A percentile compares a stretch with the other conserved stretches of the same genome.
These are phyloP conservation scores for Pseudozyma sp. DNA, from an alignment of 1,284 basidiomycete genomes.

Conservation along the genomic window DNA sequence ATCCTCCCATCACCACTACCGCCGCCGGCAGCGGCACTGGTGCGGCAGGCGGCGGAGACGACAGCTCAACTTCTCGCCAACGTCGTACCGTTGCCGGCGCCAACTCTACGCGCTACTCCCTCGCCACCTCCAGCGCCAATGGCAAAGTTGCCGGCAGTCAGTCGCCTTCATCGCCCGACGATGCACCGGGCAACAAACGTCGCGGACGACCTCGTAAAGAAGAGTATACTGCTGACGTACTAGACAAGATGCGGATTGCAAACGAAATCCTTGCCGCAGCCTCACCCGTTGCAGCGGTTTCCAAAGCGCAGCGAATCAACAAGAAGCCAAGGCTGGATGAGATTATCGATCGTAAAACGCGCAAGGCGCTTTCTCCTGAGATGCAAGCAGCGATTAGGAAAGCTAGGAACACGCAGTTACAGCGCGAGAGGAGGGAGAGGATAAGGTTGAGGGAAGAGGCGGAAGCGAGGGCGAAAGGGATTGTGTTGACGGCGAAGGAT, in stretches of 20 bases:
- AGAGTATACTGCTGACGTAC: constrained; percentile 14
- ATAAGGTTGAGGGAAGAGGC: not conserved
- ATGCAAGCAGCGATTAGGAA: constrained; percentile 15
- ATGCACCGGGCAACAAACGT: constrained; percentile 3
- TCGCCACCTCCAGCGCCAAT: constrained; percentile 15
- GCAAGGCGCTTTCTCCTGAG: constrained; percentile 11
- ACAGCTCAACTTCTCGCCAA: not conserved
- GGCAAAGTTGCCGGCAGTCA: constrained; percentile 21
- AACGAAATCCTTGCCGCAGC: constrained; percentile 22
- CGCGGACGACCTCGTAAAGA: constrained; percentile 25
- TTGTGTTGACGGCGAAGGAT: not conserved
- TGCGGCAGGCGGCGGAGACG: constrained; percentile 4
- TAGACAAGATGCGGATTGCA: constrained; percentile 24
- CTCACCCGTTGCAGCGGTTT: not conserved
- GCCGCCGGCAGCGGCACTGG: not conserved
- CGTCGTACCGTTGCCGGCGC: constrained; percentile 7
- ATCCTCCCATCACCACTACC: not conserved
- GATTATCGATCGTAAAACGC: constrained; percentile 15
- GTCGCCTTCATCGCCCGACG: not conserved
- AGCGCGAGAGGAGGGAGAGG: constrained; percentile 13
- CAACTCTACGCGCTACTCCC: not conserved
- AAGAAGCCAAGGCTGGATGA: constrained; percentile 7
- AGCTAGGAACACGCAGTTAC: constrained; percentile 22
- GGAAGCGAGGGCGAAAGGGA: not conserved
- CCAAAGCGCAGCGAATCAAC: not conserved